Conservation (phyloP, 257 asterid species). For the Jaltomata sinuosa region DNA sequence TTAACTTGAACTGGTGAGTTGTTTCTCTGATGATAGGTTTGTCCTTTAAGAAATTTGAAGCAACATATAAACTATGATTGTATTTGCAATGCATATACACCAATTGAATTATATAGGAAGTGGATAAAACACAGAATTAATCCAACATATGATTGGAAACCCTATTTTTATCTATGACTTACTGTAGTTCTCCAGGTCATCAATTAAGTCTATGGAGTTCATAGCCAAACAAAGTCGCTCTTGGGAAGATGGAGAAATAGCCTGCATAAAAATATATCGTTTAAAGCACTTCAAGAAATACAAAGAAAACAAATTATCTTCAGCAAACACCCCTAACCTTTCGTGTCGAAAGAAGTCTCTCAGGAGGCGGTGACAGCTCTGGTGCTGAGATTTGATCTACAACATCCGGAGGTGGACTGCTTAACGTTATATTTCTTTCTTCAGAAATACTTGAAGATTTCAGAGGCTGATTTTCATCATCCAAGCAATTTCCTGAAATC, state of each 20-base stretch:
- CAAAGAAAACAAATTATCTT: conserved; percentile 1
- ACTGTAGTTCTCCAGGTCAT: conserved; percentile 29
- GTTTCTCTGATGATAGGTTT: background rate
- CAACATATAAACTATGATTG: background rate
- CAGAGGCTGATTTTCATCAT: conserved; percentile 22
- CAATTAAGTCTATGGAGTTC: conserved; percentile 35
- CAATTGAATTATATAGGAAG: background rate
- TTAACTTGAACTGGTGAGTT: background rate
- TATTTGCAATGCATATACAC: background rate
- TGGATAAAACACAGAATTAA: background rate
- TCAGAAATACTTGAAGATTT: conserved; percentile 9
- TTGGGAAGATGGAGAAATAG: conserved; percentile 65
- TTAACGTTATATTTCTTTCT: conserved; percentile 19
- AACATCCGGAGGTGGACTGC: conserved; percentile 22
- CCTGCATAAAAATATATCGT: conserved; percentile 35
- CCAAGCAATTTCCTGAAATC: conserved; percentile 9
- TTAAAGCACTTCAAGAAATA: conserved; percentile 4
- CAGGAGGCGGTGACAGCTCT: conserved; percentile 41
- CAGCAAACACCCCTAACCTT: conserved; percentile 42
- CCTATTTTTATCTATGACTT: conserved; percentile 19
- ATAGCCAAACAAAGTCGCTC: conserved; percentile 45
- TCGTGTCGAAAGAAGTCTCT: conserved; percentile 61
- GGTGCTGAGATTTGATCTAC: conserved; percentile 20
- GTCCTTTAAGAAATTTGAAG: background rate
- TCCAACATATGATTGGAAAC: background rate